Conservation (phyloP, 2,329 filamentous ascomycete genomes). For the Daldinia eschscholtzii region DNA sequence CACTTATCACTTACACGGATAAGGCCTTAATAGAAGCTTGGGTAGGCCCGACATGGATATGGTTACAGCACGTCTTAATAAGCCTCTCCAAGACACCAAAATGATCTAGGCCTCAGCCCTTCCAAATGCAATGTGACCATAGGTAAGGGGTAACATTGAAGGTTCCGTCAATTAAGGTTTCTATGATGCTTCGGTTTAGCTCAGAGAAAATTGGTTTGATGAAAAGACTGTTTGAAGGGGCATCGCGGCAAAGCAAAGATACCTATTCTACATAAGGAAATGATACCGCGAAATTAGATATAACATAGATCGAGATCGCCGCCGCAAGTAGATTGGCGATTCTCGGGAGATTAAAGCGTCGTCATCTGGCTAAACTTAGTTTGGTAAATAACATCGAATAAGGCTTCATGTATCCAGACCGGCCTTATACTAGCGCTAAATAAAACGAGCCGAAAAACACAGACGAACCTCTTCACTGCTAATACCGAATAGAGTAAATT, state of each 20-base stretch:
- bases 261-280: constrained; percentile 23
- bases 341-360: constrained; percentile 38
- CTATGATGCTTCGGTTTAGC: constrained; percentile 20
- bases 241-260: constrained; percentile 24
- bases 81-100: constrained; percentile 29
- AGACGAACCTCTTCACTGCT: background rate
- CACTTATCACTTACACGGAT: background rate
- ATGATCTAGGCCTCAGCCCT: constrained; percentile 40
- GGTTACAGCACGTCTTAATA: constrained; percentile 31
- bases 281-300: constrained; percentile 29
- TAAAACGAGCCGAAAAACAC: background rate
- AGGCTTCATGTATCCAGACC: background rate
- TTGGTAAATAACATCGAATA: constrained; percentile 18
- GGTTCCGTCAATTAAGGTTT: constrained; percentile 41
- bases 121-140: constrained; percentile 41
- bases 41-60: constrained; percentile 27
- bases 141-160: constrained; percentile 17
- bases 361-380: constrained; percentile 37
- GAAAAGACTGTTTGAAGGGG: constrained; percentile 44
- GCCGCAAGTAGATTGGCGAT: constrained; percentile 39
- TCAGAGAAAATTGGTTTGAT: constrained; percentile 36
- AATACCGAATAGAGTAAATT: background rate
- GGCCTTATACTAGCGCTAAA: background rate
- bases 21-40: constrained; percentile 3
- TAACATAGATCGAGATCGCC: constrained; percentile 39